Evolutionary conservation across 176 grass and related monocot species (phyloP).

Genomic region (Eragrostis curvula): DNA sequence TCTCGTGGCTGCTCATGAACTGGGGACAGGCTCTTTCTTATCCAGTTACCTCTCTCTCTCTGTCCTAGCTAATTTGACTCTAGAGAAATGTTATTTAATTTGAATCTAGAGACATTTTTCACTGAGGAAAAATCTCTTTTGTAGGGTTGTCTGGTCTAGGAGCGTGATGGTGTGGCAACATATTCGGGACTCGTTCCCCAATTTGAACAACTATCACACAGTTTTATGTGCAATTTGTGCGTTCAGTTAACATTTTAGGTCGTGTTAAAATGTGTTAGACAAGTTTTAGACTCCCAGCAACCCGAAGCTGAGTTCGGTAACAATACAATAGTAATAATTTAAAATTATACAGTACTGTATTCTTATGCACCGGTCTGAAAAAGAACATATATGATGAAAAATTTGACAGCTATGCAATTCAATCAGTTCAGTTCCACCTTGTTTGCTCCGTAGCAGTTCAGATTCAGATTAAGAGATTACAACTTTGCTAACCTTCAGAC

Average conservation of each 20-base stretch:
- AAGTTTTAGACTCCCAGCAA: too few species aligned
- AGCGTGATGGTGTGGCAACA: background rate
- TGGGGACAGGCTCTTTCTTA: background rate
- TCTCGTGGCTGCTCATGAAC: background rate
- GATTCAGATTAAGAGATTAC: background rate
- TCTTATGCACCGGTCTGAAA: background rate
- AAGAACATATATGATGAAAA: background rate
- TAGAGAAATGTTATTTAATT: background rate
- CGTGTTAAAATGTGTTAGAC: too few species aligned
- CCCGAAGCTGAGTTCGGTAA: background rate
- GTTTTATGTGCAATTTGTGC: too few species aligned
- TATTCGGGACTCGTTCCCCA: background rate
- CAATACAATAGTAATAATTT: background rate
- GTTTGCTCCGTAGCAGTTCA: background rate
- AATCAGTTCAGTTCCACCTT: background rate
- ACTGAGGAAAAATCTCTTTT: background rate
- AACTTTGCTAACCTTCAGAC: background rate
- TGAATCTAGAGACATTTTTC: background rate
- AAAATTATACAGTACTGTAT: background rate
- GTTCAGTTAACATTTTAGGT: too few species aligned
- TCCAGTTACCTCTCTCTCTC: slow-evolving; percentile 6
- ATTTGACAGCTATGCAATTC: background rate
- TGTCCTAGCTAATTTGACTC: background rate
- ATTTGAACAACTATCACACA: too few species aligned
- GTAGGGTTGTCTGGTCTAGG: background rate